A percentile compares a stretch with the other conserved stretches of the same genome.
Evolutionary conservation across 495 filamentous ascomycete genomes (phyloP).

Genomic region (Halenospora varia): DNA sequence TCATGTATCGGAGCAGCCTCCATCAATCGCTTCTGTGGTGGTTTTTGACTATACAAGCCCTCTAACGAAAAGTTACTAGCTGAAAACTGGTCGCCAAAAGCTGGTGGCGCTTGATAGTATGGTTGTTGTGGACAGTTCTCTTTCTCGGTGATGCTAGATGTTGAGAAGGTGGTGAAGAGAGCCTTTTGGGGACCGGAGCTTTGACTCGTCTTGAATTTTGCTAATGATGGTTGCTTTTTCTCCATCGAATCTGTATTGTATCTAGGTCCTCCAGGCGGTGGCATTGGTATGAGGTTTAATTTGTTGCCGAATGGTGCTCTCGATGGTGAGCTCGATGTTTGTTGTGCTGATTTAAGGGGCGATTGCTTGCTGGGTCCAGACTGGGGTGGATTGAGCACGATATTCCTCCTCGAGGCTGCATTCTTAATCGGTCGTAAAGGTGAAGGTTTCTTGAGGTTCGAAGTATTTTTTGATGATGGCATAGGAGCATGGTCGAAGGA

Average conservation of each 20-base stretch:
- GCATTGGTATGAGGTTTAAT: conserved; percentile 62
- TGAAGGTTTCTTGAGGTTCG: conserved; percentile 39
- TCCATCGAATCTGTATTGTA: conserved; percentile 81
- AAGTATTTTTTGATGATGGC: conserved; percentile 29
- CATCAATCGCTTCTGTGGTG: conserved; percentile 62
- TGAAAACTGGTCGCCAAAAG: conserved; percentile 29
- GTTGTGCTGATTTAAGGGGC: conserved; percentile 47
- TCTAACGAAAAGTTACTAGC: conserved; percentile 44
- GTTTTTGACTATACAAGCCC: conserved; percentile 51
- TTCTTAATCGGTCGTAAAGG: conserved; percentile 46
- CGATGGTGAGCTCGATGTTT: conserved; percentile 33
- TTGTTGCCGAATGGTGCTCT: conserved; percentile 42
- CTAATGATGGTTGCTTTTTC: conserved; percentile 66
- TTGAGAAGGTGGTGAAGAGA: conserved; percentile 60
- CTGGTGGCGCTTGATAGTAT: conserved; percentile 46
- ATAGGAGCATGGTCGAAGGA: conserved; percentile 48
- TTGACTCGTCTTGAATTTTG: conserved; percentile 42
- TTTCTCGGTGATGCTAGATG: conserved; percentile 46
- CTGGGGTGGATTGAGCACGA: conserved; percentile 53
- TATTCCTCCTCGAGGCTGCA: conserved; percentile 39
- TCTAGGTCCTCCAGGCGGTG: conserved; percentile 58
- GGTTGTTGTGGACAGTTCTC: conserved; percentile 57
- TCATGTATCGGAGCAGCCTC: conserved; percentile 76
- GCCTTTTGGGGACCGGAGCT: conserved; percentile 48
- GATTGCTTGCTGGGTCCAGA: conserved; percentile 49